Conservation (phyloP, 805 yeast species). For the Trichomonascus vanleenenianus region DNA sequence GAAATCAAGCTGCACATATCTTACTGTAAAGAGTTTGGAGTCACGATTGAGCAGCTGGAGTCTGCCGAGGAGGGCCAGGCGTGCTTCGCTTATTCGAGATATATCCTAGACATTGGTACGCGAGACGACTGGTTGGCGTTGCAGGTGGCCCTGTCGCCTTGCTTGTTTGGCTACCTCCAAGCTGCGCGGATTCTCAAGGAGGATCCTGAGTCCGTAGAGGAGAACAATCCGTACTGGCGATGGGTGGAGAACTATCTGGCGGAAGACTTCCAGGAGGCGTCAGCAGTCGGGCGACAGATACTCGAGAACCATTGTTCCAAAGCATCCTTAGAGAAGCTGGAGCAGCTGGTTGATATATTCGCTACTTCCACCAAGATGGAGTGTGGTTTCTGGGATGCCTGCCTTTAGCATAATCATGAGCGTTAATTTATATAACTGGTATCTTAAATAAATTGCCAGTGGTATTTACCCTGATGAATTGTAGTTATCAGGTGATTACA, state of each 20-base stretch:
- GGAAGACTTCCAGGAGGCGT: conserved; percentile 49
- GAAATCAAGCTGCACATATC: conserved; percentile 52
- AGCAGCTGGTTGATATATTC: conserved; percentile 49
- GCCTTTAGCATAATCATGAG: too few relatives aligned
- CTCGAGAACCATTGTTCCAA: conserved; percentile 39
- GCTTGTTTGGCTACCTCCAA: conserved; percentile 67
- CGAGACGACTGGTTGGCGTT: conserved; percentile 55
- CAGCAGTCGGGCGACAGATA: conserved; percentile 40
- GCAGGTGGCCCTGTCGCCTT: conserved; percentile 65
- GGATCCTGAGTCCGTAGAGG: conserved; percentile 18
- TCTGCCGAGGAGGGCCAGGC: conserved; percentile 46
- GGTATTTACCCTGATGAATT: too few relatives aligned
- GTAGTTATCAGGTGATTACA: too few relatives aligned
- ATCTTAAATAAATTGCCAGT: too few relatives aligned
- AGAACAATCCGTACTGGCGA: conserved; percentile 25
- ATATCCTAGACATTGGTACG: conserved; percentile 45
- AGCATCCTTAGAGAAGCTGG: conserved; percentile 38
- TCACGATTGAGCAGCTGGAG: conserved; percentile 34
- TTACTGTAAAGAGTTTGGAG: conserved; percentile 40
- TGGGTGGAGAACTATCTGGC: conserved; percentile 62
- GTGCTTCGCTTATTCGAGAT: conserved; percentile 53
- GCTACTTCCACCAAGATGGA: conserved; percentile 54
- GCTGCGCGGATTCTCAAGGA: conserved; percentile 33
- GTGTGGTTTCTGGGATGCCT: conserved; percentile 54
- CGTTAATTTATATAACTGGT: too few relatives aligned